Evolutionary conservation across 345 rosid species (phyloP), one percentile per base, ranked within the genome.

Genomic region (Rhodamnia rubescens): DNA sequence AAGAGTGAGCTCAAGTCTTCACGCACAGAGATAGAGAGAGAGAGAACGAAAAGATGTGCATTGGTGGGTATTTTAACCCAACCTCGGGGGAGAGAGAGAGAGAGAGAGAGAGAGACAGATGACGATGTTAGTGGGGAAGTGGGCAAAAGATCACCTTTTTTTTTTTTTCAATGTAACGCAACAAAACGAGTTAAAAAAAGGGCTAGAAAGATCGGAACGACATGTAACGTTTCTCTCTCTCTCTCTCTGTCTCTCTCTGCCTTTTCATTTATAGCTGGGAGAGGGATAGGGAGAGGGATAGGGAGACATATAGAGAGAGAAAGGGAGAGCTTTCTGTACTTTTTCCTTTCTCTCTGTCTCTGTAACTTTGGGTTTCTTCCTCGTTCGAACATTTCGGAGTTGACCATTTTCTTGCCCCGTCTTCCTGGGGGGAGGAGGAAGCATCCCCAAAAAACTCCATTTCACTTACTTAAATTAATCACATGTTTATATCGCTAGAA

Each of bases 1-100:
- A 61, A 51, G 81, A 86, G 87, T 86, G 87, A 86, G 87, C 87
- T 86, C 87, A 86, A 86, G 84, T 86, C 82, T 61, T 84, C 87
- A 86, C 50, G 51, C 74, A 81, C 22, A 42, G 84, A 81, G 5
- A 83, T 2, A 36, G 40, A 36, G 40, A 36, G 64, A 85, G 82
- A 84, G 69, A 84, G 61, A 74, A 32, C 11, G 74, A 49, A 82
- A 53, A 52, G 53, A 53, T 40, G 80, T 26, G 74, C 83, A 85
- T 56, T 61, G 84, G 81, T 55, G 36, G 27, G 87, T 47, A 42
- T 32, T 57, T 85, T 69, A 83, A 83, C 84, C 49, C 84, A 22
- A 18, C 50, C 50, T 26, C 49, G 69, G 20, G 20, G 44, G 84
- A 21, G 44, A 36, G 83, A 15, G 83, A 29, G 12, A 6, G n/a